Percentiles rank a stretch among this genome's conserved stretches.
These are phyloP conservation scores for Paecilomyces dactylethromorphus DNA, from an alignment of 2,329 filamentous ascomycete species.

Conservation along the genomic window DNA sequence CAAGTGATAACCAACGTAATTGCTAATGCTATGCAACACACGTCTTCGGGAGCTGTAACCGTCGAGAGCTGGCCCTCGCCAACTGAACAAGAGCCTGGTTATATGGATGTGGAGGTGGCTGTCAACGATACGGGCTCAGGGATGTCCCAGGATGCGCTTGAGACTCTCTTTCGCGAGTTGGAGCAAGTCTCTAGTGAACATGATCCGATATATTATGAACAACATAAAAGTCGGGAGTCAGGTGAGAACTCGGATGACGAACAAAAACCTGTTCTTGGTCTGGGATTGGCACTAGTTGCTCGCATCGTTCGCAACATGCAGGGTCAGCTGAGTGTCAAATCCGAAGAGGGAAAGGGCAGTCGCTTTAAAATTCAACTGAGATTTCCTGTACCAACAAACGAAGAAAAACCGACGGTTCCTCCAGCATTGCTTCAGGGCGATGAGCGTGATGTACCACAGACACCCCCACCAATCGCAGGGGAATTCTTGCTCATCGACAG, in stretches of 20 bases:
- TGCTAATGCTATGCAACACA: slow-evolving; percentile 80
- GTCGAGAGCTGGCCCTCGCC: slow-evolving; percentile 59
- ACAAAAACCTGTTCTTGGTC: slow-evolving; percentile 54
- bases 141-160: slow-evolving; percentile 51
- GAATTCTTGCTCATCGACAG: slow-evolving; percentile 34
- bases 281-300: slow-evolving; percentile 83
- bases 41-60: slow-evolving; percentile 58
- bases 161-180: slow-evolving; percentile 55
- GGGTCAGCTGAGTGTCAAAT: slow-evolving; percentile 77
- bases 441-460: slow-evolving; percentile 16
- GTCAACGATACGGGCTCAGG: slow-evolving; percentile 70
- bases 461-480: slow-evolving; percentile 20
- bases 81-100: slow-evolving; percentile 41
- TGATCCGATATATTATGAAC: slow-evolving; percentile 24
- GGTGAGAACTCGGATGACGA: slow-evolving; percentile 17
- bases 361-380: slow-evolving; percentile 74
- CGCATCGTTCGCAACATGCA: slow-evolving; percentile 85
- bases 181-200: slow-evolving; percentile 61
- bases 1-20: slow-evolving; percentile 78
- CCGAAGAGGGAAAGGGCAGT: slow-evolving; percentile 74
- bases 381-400: slow-evolving; percentile 56
- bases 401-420: slow-evolving; percentile 1
- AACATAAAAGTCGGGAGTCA: slow-evolving; percentile 28
- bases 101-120: slow-evolving; percentile 65
- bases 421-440: slow-evolving; percentile 14